A percentile compares a stretch with the other conserved stretches of the same genome.
These are phyloP conservation scores for Diaporthe citriasiana DNA, from an alignment of 2,329 filamentous ascomycete genomes.

Conservation along the genomic window DNA sequence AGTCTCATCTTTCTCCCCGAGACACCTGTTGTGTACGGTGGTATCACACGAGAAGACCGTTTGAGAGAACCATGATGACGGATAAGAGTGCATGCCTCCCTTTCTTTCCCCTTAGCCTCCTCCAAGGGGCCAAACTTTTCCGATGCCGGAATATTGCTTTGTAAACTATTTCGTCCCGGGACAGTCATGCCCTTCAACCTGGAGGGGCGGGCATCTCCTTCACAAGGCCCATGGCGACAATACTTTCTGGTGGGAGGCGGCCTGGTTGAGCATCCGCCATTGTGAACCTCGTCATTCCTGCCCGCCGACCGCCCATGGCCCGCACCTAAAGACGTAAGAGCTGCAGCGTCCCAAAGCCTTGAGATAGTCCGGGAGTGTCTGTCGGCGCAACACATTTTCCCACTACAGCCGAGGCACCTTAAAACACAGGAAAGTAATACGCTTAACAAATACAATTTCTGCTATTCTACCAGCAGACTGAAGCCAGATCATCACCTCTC, in stretches of 20 bases:
- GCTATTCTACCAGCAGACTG: constrained; percentile 16
- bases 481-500: not conserved
- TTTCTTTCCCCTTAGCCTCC: too few relatives aligned
- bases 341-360: not conserved
- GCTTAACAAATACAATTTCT: constrained; percentile 21
- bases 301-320: not conserved
- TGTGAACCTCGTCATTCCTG: not conserved
- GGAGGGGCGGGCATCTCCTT: not conserved
- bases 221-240: too few relatives aligned
- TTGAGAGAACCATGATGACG: too few relatives aligned
- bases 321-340: not conserved
- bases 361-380: not conserved
- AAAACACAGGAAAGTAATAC: not conserved
- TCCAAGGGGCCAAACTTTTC: not conserved
- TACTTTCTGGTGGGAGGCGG: not conserved
- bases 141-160: not conserved
- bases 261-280: not conserved
- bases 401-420: too few relatives aligned
- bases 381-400: not conserved
- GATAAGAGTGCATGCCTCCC: too few relatives aligned
- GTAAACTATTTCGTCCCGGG: not conserved
- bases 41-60: not conserved
- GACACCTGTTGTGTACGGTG: not conserved
- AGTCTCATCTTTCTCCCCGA: not conserved
- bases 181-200: not conserved